Evolutionary conservation across 1,284 basidiomycete species (phyloP), one percentile per base, ranked within the genome.

Genomic region (Sanghuangporus sanghuang): DNA sequence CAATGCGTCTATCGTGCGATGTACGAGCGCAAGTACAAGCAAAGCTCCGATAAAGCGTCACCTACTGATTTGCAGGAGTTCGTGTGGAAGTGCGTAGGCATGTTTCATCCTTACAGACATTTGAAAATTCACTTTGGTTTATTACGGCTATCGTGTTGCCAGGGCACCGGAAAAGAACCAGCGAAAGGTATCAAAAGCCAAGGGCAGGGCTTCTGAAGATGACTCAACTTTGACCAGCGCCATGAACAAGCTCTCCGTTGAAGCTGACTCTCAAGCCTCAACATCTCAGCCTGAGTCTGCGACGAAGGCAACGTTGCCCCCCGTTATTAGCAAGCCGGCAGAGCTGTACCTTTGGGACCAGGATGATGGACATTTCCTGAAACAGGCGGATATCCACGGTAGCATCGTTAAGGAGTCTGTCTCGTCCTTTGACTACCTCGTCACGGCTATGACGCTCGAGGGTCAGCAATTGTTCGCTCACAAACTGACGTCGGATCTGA

Each of bases 1-100:
- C 89, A 92, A 54, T 95, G 95, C 74, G 91, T 95, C 80, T 90
- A 97, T 69, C 89, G 93, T 49, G 96, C 96, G 64, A 93, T 96
- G 82, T 98, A 89, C 74, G 96, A 98, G 74, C 84, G 93, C 77
- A 96, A 95, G 78, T 89, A 89, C 78, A 86, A 81, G 70, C 79
- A 70, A 59, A 86, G 83, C 66, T 91, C 92, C 18, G 90, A 95
- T 66, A 81, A 79, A 61, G 83, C 88, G 7, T 75, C 76, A 18
- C 90, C 93, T 68, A 73, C 79, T 3, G 87, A 92, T 59, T 77
- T 95, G 35, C 83, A 89, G 57, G 85, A 90, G 67, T 90, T 95
- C 69, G 84, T 92, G 38, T 92, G 86, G 84, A 81, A 81, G 91
- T 92, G 67, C 73, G 89, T 81, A 11, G 23, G 39, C 16, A 8